Evolutionary conservation across 1,139 yeast genomes (phyloP).

Genomic region (Saccharomyces hybrid): DNA sequence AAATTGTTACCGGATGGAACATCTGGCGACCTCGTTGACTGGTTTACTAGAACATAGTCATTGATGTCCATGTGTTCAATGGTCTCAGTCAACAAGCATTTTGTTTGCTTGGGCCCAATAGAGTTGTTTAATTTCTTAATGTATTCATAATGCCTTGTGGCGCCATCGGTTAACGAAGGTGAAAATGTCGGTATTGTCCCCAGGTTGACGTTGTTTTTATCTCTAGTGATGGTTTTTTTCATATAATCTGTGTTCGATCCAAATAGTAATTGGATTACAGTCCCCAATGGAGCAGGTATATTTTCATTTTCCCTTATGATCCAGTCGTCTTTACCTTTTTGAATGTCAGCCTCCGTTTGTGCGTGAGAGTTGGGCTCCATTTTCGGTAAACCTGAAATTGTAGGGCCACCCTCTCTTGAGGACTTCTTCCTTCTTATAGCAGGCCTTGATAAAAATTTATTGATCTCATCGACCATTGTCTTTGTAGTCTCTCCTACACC

Average conservation of each 20-base stretch:
- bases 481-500: conserved; percentile 56
- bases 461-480: conserved; percentile 39
- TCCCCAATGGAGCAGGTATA: conserved; percentile 69
- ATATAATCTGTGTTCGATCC: conserved; percentile 63
- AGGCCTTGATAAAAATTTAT: conserved; percentile 12
- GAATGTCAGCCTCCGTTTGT: conserved; percentile 46
- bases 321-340: conserved; percentile 52
- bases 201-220: conserved; percentile 67
- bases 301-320: conserved; percentile 52
- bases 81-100: conserved; percentile 68
- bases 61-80: conserved; percentile 57
- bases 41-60: conserved; percentile 50
- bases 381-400: conserved; percentile 28
- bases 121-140: conserved; percentile 74
- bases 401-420: conserved; percentile 10
- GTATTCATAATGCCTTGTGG: conserved; percentile 59
- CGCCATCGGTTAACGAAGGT: conserved; percentile 13
- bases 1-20: conserved; percentile 91
- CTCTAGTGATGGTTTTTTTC: conserved; percentile 43
- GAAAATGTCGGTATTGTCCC: conserved; percentile 47
- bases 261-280: conserved; percentile 58
- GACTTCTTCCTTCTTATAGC: conserved; percentile 18
- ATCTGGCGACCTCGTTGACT: conserved; percentile 76
- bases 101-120: conserved; percentile 92
- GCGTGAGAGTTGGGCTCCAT: conserved; percentile 53